Percentiles rank a stretch among this genome's conserved stretches.
phyloP scores from a whole-genome alignment of 495 filamentous ascomycete species.

The Talaromyces wortmannii region DNA sequence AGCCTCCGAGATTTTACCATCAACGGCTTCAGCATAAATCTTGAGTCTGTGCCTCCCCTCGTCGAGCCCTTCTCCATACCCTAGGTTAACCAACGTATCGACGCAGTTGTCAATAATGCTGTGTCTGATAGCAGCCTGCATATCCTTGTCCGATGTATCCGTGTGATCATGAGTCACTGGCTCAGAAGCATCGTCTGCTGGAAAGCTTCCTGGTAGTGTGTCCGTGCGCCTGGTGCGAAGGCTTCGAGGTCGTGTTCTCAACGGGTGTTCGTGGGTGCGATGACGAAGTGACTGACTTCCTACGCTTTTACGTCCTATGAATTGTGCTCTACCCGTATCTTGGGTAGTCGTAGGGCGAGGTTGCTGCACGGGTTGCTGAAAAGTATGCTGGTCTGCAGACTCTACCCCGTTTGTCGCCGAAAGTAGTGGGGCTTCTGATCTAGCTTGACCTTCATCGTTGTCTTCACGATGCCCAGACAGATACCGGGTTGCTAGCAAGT shows the following conservation, averaged over 20 bases:
- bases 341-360: background rate
- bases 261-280: conserved; percentile 7
- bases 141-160: background rate
- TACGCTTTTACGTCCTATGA: conserved; percentile 21
- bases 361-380: background rate
- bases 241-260: conserved; percentile 2
- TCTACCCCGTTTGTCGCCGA: background rate
- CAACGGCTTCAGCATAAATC: conserved; percentile 45
- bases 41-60: conserved; percentile 37
- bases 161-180: background rate
- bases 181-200: conserved; percentile 15
- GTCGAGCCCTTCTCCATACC: conserved; percentile 38
- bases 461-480: background rate
- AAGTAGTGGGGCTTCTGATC: background rate
- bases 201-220: conserved; percentile 21
- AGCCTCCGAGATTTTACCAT: conserved; percentile 38
- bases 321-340: background rate
- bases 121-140: conserved; percentile 5
- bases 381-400: background rate
- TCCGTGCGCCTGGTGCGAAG: conserved; percentile 2
- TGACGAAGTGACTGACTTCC: conserved; percentile 17
- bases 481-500: conserved; percentile 21
- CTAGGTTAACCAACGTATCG: conserved; percentile 35
- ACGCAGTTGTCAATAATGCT: conserved; percentile 38
- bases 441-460: background rate